phyloP scores from a whole-genome alignment of 331 rosid genomes.

The Malus hybrid region DNA sequence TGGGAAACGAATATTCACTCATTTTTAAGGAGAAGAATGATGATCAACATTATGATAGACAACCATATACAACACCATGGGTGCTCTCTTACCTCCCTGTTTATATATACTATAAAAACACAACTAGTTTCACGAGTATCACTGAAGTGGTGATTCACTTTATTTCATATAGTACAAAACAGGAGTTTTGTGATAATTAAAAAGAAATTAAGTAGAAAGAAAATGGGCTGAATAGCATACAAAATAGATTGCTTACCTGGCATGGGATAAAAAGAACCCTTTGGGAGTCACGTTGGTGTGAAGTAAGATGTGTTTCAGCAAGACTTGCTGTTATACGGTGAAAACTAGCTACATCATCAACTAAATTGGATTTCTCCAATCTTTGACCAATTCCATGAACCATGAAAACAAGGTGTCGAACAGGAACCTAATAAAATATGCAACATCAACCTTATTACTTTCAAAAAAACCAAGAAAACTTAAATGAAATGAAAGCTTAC shows the following conservation, averaged over 20 bases:
- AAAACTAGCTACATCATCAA: conserved; percentile 79
- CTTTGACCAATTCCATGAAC: conserved; percentile 99
- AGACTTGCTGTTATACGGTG: conserved; percentile 76
- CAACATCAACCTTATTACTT: background rate
- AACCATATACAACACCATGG: background rate
- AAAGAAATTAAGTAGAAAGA: background rate
- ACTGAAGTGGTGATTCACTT: background rate
- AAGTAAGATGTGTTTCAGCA: conserved; percentile 78
- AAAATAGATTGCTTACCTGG: conserved; percentile 47
- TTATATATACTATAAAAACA: too few species aligned
- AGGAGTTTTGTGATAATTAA: background rate
- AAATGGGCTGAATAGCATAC: background rate
- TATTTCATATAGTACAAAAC: background rate
- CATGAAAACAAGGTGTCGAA: conserved; percentile 94
- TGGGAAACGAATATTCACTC: too few species aligned
- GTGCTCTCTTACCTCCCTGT: too few species aligned
- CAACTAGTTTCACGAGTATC: background rate
- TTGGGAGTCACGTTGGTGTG: conserved; percentile 70
- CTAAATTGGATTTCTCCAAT: conserved; percentile 95
- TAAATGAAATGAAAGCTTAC: background rate
- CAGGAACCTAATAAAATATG: conserved; percentile 67
- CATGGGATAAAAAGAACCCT: conserved; percentile 96
- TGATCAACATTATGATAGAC: too few species aligned
- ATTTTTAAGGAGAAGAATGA: too few species aligned
- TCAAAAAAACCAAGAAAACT: background rate